Conservation (phyloP, 2,329 filamentous ascomycete genomes). For the Penicillium italicum region DNA sequence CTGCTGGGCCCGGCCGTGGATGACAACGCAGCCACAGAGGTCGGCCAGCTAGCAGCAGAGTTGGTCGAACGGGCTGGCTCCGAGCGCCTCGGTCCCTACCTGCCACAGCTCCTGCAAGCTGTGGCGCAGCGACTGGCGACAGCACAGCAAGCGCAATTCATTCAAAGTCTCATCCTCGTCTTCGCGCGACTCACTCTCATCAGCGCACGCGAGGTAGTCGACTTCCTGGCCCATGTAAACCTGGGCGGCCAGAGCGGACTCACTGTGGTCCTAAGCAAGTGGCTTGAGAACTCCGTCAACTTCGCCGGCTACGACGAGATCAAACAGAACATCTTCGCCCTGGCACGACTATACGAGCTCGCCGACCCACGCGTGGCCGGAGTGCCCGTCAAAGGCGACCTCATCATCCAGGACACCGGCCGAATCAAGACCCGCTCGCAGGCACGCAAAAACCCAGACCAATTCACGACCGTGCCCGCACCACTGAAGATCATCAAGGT, state of each 20-base stretch:
- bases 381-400: constrained; percentile 84
- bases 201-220: constrained; percentile 82
- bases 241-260: constrained; percentile 75
- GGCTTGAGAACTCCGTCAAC: constrained; percentile 93
- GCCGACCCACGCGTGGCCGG: constrained; percentile 75
- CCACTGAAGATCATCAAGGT: constrained; percentile 96
- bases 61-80: constrained; percentile 93
- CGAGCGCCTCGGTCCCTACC: constrained; percentile 82
- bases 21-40: constrained; percentile 91
- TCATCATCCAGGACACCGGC: constrained; percentile 74
- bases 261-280: constrained; percentile 85
- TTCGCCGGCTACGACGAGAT: constrained; percentile 99
- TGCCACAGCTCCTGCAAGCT: constrained; percentile 81
- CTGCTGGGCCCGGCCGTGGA: constrained; percentile 79
- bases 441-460: constrained; percentile 81
- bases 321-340: constrained; percentile 88
- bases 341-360: constrained; percentile 85
- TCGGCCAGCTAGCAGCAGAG: constrained; percentile 89
- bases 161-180: constrained; percentile 91
- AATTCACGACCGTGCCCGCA: constrained; percentile 81
- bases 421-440: constrained; percentile 92
- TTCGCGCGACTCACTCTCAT: constrained; percentile 86
- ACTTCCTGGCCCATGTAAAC: constrained; percentile 81
- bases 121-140: constrained; percentile 81
- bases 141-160: constrained; percentile 81